Percentiles rank a stretch among this genome's conserved stretches.
These are phyloP conservation scores for Macrolepiota albuminosa DNA, from an alignment of 768 basidiomycete genomes.

Conservation along the genomic window DNA sequence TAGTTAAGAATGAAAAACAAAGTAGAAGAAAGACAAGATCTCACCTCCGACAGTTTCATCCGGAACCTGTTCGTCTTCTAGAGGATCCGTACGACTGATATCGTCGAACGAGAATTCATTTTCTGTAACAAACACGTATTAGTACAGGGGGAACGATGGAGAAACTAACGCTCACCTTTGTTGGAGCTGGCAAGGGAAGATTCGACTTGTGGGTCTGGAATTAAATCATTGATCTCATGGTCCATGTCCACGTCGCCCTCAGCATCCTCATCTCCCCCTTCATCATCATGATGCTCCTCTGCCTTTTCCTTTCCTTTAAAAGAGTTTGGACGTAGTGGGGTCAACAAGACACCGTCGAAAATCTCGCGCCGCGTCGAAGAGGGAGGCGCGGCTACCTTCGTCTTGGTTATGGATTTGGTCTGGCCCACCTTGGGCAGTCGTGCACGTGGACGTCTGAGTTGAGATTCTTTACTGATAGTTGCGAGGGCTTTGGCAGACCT, in stretches of 20 bases:
- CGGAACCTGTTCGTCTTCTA: not conserved
- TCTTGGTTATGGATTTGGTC: not conserved
- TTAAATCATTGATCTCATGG: not conserved
- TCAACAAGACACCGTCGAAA: constrained; percentile 17
- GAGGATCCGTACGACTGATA: not conserved
- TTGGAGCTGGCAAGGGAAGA: constrained; percentile 18
- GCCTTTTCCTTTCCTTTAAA: constrained; percentile 11
- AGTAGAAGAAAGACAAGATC: not conserved
- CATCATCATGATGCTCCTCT: not conserved
- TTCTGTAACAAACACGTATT: not conserved
- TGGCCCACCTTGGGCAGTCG: constrained; percentile 1
- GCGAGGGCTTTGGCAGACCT: not conserved
- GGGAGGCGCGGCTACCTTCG: not conserved
- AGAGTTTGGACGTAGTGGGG: not conserved
- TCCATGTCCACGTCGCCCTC: constrained; percentile 11
- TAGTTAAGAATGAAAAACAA: not conserved
- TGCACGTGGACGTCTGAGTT: constrained; percentile 7
- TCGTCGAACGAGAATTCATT: constrained; percentile 8
- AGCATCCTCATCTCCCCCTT: constrained; percentile 5
- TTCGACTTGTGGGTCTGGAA: constrained; percentile 6
- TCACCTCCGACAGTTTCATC: constrained; percentile 1
- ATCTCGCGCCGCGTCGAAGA: constrained; percentile 11
- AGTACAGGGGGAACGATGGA: not conserved
- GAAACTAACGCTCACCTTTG: constrained; percentile 10
- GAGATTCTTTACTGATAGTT: not conserved